Percentiles rank a stretch among this genome's conserved stretches.
These are phyloP conservation scores for Echinochloa phyllopogon DNA, from an alignment of 176 grass and related monocot genomes.

Conservation along the genomic window DNA sequence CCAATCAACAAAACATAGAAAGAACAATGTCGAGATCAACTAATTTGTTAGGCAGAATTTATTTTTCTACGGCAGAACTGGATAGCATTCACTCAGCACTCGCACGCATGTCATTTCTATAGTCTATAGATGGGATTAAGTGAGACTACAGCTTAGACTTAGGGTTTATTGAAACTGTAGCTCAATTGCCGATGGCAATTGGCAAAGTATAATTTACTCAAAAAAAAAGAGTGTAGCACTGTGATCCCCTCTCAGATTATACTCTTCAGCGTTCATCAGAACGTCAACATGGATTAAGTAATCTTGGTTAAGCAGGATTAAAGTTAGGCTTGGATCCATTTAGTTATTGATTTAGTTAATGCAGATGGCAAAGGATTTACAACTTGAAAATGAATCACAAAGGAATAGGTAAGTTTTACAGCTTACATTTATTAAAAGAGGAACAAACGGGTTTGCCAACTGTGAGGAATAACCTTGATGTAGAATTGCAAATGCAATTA, in stretches of 20 bases:
- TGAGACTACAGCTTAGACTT: constrained; percentile 5
- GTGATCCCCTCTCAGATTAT: background rate
- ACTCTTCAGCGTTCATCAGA: background rate
- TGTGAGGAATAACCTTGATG: constrained; percentile 71
- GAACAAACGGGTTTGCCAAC: constrained; percentile 79
- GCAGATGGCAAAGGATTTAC: constrained; percentile 26
- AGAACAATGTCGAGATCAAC: background rate
- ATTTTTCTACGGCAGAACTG: constrained; percentile 2
- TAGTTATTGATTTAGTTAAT: background rate
- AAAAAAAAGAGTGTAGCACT: background rate
- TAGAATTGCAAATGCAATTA: constrained; percentile 88
- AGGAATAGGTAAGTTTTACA: constrained; percentile 20
- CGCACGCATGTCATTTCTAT: background rate
- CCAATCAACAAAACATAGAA: constrained; percentile 1
- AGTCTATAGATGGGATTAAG: background rate
- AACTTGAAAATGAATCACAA: constrained; percentile 30
- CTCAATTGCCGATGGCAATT: background rate
- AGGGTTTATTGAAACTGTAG: background rate
- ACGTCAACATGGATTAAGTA: background rate
- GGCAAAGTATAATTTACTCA: background rate
- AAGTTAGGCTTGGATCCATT: background rate
- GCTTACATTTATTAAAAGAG: constrained; percentile 84
- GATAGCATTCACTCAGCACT: background rate
- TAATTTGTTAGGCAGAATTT: background rate
- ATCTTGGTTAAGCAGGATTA: background rate